Conservation (phyloP, 768 basidiomycete genomes). For the Sarcodon sp. region DNA sequence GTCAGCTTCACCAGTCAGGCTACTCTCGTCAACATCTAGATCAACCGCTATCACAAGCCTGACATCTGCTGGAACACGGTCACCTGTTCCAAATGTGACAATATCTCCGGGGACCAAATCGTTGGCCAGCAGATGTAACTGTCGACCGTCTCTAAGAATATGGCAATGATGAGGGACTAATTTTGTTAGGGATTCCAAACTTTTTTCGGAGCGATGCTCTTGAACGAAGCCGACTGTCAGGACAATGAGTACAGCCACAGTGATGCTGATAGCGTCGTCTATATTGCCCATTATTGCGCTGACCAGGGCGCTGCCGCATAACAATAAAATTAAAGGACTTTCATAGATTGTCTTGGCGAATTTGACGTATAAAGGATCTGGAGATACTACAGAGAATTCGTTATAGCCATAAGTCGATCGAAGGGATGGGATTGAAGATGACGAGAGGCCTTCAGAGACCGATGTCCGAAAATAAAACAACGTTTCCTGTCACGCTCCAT, state of each 20-base stretch:
- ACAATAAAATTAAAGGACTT: constrained; percentile 79
- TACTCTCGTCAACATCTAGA: constrained; percentile 92
- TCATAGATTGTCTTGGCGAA: constrained; percentile 95
- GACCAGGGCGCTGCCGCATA: constrained; percentile 82
- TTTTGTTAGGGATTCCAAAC: constrained; percentile 89
- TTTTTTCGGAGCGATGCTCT: constrained; percentile 89
- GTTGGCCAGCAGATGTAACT: constrained; percentile 80
- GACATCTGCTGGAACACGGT: constrained; percentile 90
- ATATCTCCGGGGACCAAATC: constrained; percentile 95
- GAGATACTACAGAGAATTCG: constrained; percentile 79
- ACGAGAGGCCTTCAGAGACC: constrained; percentile 44
- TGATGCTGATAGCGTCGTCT: constrained; percentile 91
- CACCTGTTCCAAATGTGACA: constrained; percentile 80
- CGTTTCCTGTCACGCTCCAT: constrained; percentile 43
- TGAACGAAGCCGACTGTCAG: constrained; percentile 95
- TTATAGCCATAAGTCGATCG: constrained; percentile 75
- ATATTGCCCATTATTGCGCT: constrained; percentile 92
- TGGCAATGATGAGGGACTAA: constrained; percentile 96
- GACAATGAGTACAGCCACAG: constrained; percentile 85
- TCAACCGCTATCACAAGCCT: constrained; percentile 73
- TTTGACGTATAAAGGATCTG: constrained; percentile 74
- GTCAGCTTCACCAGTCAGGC: constrained; percentile 86
- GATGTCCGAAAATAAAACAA: constrained; percentile 61
- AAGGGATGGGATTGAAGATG: constrained; percentile 47
- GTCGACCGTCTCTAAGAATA: constrained; percentile 57